Evolutionary conservation across 1,284 basidiomycete genomes (phyloP), one percentile per base, ranked within the genome.

Genomic region (Bondarzewia mesenterica): DNA sequence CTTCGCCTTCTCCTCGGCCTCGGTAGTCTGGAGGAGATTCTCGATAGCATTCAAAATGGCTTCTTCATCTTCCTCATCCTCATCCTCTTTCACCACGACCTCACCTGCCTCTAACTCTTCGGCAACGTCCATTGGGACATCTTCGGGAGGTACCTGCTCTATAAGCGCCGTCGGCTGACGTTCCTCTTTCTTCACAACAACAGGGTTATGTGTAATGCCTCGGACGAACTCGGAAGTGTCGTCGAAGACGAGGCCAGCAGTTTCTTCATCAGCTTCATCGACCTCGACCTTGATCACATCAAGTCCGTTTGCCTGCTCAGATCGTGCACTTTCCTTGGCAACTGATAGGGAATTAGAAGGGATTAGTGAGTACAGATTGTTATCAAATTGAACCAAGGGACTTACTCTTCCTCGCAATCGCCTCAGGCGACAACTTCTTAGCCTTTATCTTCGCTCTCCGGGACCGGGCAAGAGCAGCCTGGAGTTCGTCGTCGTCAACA

Each of bases 141-240:
- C 86, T 26, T 66, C 78, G 14, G 76, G 75, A 7, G 62, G 50
- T 77, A 74, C 29, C 61, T 65, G 44, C 63, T 63, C 46, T 68
- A 66, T 10, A 65, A 59, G 7, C 63, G 58, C 22, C 61, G 68
- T 57, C 63, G 69, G 45, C 59, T 57, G 75, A 73, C 52, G 49
- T 60, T 56, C 58, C 56, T 84, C 80, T 32, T 65, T 64, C 61
- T 83, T 85, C 50, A 76, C 68, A 12, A 62, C 60, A 1, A 74
- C 62, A 1, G 78, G 78, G 53, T 80, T 78, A 55, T 77, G 77
- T 0, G 82, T 82, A 54, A 99, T 92, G 36, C 89, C 85, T 14
- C 93, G 82, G 21, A 99, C 90, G 58, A 99, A 99, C 63, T 98
- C 94, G 15, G 92, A 92, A 0, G 96, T 99, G 58, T 97, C 93